A percentile compares a stretch with the other conserved stretches of the same genome.
These are phyloP conservation scores for Claviceps purpurea DNA, from an alignment of 2,329 filamentous ascomycete species.

Conservation along the genomic window DNA sequence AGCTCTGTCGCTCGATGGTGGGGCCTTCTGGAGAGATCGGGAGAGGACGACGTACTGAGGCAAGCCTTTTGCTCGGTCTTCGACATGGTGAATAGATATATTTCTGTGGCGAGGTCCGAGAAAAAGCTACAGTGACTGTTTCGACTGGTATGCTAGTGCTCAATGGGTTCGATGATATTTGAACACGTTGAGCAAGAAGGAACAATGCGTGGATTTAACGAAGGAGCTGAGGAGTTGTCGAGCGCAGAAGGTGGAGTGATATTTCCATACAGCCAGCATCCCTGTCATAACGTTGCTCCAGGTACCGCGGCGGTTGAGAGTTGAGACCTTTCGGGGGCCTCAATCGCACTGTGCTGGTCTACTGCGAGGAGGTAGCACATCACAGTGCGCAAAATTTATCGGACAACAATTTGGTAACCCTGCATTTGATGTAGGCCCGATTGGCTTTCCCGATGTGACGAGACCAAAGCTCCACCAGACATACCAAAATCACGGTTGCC, in stretches of 20 bases:
- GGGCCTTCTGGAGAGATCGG: slow-evolving; percentile 15
- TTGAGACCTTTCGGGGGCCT: neutral
- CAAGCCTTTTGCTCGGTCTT: slow-evolving; percentile 47
- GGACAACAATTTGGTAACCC: neutral
- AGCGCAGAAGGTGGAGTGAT: slow-evolving; percentile 3
- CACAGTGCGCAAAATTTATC: neutral
- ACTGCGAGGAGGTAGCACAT: accelerated
- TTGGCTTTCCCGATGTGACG: neutral
- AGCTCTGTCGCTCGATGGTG: slow-evolving; percentile 4
- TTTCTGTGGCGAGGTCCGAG: neutral
- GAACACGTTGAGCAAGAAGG: neutral
- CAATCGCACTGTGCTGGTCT: neutral
- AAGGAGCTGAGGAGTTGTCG: slow-evolving; percentile 1
- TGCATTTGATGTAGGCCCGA: neutral
- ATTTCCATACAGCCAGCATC: neutral
- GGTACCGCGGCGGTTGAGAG: neutral
- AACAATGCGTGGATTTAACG: slow-evolving; percentile 4
- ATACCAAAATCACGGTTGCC: neutral
- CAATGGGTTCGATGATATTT: neutral
- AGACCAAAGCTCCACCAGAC: neutral
- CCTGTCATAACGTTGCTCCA: neutral
- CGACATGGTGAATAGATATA: slow-evolving; percentile 27
- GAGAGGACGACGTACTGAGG: slow-evolving; percentile 40
- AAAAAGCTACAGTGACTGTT: neutral
- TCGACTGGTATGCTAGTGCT: neutral